phyloP scores from a whole-genome alignment of 352 stramenopile species.

The Globisporangium orthogonon region DNA sequence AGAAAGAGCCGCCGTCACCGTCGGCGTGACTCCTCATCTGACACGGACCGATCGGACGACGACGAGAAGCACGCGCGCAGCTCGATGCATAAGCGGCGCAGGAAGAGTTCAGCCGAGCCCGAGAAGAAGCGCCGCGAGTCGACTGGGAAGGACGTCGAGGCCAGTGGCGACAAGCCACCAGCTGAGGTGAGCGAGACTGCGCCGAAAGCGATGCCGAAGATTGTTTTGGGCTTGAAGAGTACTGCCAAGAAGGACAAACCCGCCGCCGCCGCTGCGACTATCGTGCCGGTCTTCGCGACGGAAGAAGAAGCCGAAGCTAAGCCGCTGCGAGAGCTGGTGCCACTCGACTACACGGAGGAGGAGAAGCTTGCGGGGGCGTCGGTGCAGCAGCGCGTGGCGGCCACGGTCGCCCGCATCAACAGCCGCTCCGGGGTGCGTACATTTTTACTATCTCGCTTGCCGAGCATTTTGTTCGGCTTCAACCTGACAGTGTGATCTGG shows the following conservation, averaged over 20 bases:
- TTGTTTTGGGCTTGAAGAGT: conserved; percentile 41
- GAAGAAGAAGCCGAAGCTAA: conserved; percentile 36
- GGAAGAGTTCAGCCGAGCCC: not conserved
- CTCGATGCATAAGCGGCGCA: not conserved
- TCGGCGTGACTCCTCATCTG: conserved; percentile 10
- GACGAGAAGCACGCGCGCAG: conserved; percentile 9
- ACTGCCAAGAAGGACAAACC: conserved; percentile 32
- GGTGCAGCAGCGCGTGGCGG: conserved; percentile 21
- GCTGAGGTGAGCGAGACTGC: not conserved
- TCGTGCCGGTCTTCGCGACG: conserved; percentile 22
- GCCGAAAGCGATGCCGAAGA: conserved; percentile 21
- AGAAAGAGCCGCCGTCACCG: conserved; percentile 15
- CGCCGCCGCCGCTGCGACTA: not conserved
- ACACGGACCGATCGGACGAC: conserved; percentile 11
- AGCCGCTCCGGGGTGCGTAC: conserved; percentile 19
- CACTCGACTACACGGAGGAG: conserved; percentile 47
- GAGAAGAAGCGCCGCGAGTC: not conserved
- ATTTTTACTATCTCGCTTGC: not conserved
- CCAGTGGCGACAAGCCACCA: not conserved
- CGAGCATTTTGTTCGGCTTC: too few relatives aligned
- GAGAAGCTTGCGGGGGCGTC: conserved; percentile 21
- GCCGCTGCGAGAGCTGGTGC: conserved; percentile 32
- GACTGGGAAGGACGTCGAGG: conserved; percentile 8
- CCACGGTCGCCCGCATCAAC: conserved; percentile 33
- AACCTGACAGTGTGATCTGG: too few relatives aligned